These are phyloP conservation scores for Clarkia xantiana DNA, from an alignment of 345 rosid genomes.

Conservation along the genomic window DNA sequence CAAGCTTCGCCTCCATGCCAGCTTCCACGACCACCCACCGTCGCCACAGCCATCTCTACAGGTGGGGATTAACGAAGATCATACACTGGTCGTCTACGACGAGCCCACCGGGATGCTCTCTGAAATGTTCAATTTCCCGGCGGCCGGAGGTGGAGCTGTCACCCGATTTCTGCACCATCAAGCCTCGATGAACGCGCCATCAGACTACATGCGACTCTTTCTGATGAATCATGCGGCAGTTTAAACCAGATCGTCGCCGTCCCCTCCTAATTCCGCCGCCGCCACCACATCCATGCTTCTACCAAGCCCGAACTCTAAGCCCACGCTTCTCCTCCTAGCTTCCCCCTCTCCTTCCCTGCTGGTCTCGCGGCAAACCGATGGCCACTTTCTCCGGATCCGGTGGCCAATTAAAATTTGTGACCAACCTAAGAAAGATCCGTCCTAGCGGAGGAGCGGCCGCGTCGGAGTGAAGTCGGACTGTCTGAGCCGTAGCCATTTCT, in stretches of 20 bases:
- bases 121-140: slow-evolving; percentile 76
- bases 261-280: neutral
- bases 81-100: slow-evolving; percentile 31
- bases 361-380: too few species aligned
- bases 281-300: neutral
- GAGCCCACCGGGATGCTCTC: slow-evolving; percentile 84
- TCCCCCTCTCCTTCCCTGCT: too few species aligned
- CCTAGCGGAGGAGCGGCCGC: too few species aligned
- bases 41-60: slow-evolving; percentile 12
- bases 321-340: too few species aligned
- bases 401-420: too few species aligned
- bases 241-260: neutral
- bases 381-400: too few species aligned
- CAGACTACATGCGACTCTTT: neutral
- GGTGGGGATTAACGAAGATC: slow-evolving; percentile 41
- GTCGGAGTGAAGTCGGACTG: too few species aligned
- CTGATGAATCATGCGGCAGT: neutral
- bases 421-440: too few species aligned
- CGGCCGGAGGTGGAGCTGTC: slow-evolving; percentile 22
- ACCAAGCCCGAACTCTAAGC: neutral
- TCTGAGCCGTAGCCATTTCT: too few species aligned
- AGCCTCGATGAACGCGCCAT: neutral
- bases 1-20: slow-evolving; percentile 38
- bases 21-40: slow-evolving; percentile 25
- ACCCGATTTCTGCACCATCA: slow-evolving; percentile 18